Base-by-base conservation (phyloP, 371 early-diverging fungal species). In the Syncephalastrum monosporum region DNA sequence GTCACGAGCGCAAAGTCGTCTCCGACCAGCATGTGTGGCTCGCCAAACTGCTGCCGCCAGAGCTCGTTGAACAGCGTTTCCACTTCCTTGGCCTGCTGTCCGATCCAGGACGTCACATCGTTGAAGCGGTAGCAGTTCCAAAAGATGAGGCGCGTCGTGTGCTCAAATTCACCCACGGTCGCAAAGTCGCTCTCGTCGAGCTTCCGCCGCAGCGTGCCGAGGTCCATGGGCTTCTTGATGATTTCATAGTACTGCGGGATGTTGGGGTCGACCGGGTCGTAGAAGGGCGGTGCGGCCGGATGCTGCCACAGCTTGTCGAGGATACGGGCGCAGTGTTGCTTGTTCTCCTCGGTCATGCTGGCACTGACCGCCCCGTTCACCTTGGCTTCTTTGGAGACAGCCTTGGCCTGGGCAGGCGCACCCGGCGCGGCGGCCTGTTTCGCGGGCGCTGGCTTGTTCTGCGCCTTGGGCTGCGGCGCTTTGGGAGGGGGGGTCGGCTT, bases 201-300 rank as follows among this genome's bases (percentile, higher is more conserved):
- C 42, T 90, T 92, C 33, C 75, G 77, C 53, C 84, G 82, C 41
- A 99, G 87, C 0, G 98, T 93, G 16, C 84, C 79, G 27, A 98
- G 55, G 63, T 99, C 99, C 99, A 99, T 99, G 4, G 99, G 99
- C 49, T 87, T 59, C 49, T 91, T 95, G 64, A 99, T 88, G 42
- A 98, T 79, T 1, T 86, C 82, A 38, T 82, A 83, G 69, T 99
- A 99, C 51, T 84, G 84, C 2, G 99, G 99, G 27, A 98, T 91
- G 48, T 87, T 85, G 17, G 90, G 92, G 71, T 98, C 98, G 44
- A 70, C 70, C 41, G 79, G 79, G 13, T 75, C 64, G 57, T 71
- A 62, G 41, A 78, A 75, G 10, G 74, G 69, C 16, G 56, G 67
- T 0, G 76, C 63, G 8, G 68, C 65, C 43, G 71, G 74, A 17